Percentiles rank a stretch among this genome's conserved stretches.
Evolutionary conservation across 176 grass and related monocot genomes (phyloP).

Genomic region (Guadua angustifolia): DNA sequence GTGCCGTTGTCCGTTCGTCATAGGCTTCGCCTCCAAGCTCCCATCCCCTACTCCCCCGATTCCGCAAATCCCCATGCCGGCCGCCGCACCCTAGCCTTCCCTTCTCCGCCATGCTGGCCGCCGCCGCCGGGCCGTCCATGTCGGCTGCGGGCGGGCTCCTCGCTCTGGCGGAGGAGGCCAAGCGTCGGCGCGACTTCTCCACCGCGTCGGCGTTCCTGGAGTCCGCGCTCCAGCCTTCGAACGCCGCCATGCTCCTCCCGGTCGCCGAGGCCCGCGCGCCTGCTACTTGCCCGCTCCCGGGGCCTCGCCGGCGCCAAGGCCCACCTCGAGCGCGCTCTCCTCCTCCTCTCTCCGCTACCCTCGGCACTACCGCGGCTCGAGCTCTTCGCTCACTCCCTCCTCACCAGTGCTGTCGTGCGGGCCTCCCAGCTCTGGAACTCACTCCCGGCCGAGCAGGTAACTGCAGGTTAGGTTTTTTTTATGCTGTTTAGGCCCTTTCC

Average conservation of each 20-base stretch:
- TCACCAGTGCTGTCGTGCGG: too few species aligned
- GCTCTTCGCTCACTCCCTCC: slow-evolving; percentile 79
- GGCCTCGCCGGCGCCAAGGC: too few species aligned
- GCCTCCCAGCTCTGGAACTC: too few species aligned
- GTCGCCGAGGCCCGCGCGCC: too few species aligned
- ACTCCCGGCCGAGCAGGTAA: too few species aligned
- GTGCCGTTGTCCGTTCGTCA: too few species aligned
- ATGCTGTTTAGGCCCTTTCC: too few species aligned
- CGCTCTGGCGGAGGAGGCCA: slow-evolving; percentile 79
- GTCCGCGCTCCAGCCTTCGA: slow-evolving; percentile 51
- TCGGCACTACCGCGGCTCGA: slow-evolving; percentile 74
- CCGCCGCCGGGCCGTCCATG: slow-evolving; percentile 34
- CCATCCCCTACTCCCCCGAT: too few species aligned
- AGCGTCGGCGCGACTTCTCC: slow-evolving; percentile 68
- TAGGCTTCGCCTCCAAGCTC: slow-evolving; percentile 29
- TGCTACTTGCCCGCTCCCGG: too few species aligned
- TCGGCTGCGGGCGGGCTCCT: slow-evolving; percentile 72
- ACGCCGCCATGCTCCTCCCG: slow-evolving; percentile 49
- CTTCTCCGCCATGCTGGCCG: slow-evolving; percentile 16
- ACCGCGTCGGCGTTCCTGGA: slow-evolving; percentile 64
- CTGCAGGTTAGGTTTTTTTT: too few species aligned
- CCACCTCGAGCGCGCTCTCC: slow-evolving; percentile 82
- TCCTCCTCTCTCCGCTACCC: slow-evolving; percentile 70
- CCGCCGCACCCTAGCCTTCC: slow-evolving; percentile 12
- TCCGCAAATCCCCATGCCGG: slow-evolving; percentile 24